These are phyloP conservation scores for Thuja plicata DNA, from an alignment of 83 land plant genomes.

Conservation along the genomic window DNA sequence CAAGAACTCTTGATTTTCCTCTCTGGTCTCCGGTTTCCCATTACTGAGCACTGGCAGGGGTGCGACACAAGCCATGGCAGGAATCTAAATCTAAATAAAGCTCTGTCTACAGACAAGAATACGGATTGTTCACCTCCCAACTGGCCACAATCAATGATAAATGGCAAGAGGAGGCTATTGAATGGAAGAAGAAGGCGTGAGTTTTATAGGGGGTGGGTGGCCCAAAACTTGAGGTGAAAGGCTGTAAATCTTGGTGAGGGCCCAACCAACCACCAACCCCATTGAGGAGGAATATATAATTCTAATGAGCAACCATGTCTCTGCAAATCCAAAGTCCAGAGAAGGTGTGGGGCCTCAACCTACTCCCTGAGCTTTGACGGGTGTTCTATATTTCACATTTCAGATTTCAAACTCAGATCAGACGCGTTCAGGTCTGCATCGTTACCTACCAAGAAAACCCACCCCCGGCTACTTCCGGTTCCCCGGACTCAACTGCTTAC, in stretches of 20 bases:
- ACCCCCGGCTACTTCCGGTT: neutral
- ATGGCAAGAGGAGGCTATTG: neutral
- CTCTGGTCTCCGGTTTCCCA: neutral
- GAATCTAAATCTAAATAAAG: neutral
- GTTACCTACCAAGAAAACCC: neutral
- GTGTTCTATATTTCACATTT: neutral
- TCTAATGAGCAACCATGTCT: no score
- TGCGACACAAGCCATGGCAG: neutral
- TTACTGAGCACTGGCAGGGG: neutral
- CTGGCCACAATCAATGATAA: neutral
- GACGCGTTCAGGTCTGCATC: neutral
- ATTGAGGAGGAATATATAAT: neutral
- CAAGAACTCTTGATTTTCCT: constrained; percentile 27
- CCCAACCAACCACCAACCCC: neutral
- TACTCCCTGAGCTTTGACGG: neutral
- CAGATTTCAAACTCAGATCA: neutral
- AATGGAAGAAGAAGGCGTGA: neutral
- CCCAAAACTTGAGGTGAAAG: neutral
- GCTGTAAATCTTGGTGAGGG: neutral
- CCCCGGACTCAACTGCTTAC: neutral
- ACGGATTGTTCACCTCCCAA: neutral
- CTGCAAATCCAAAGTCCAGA: no score
- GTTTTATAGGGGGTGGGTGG: neutral
- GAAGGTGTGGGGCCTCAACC: neutral
- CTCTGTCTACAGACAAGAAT: neutral